Conservation (phyloP, 2,329 filamentous ascomycete genomes). For the Colletotrichum orbiculare region DNA sequence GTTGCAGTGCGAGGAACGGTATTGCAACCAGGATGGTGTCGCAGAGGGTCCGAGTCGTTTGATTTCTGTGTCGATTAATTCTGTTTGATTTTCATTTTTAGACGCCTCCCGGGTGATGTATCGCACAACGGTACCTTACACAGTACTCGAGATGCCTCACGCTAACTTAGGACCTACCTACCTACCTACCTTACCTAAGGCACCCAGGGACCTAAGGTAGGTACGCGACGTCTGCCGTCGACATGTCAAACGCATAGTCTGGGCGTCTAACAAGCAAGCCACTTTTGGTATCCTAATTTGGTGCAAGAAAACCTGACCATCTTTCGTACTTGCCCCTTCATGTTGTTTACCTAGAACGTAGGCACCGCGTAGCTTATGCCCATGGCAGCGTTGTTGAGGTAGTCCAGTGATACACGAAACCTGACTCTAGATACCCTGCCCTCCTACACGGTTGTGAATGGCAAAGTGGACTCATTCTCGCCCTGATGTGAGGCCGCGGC, state of each 20-base stretch:
- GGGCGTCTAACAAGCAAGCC: slow-evolving; percentile 3
- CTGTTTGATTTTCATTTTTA: slow-evolving; percentile 1
- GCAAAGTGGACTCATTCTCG: slow-evolving; percentile 28
- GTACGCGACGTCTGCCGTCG: background rate
- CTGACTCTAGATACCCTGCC: background rate
- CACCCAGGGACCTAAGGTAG: background rate
- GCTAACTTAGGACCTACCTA: too few relatives aligned
- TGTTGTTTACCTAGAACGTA: too few relatives aligned
- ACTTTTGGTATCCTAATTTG: background rate
- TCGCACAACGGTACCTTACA: too few relatives aligned
- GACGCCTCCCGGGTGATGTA: background rate
- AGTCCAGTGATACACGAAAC: too few relatives aligned
- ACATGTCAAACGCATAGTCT: slow-evolving; percentile 9
- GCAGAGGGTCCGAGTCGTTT: slow-evolving; percentile 10
- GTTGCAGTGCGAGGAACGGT: slow-evolving; percentile 10
- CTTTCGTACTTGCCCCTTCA: background rate
- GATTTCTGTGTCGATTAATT: background rate
- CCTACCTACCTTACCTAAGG: too few relatives aligned
- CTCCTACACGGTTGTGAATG: slow-evolving; percentile 15
- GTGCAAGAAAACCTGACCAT: background rate
- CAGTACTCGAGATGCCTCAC: too few relatives aligned
- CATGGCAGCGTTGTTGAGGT: too few relatives aligned
- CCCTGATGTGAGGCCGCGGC: slow-evolving; percentile 17
- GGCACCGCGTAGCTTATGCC: too few relatives aligned
- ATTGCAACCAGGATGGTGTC: background rate